A percentile compares a stretch with the other conserved stretches of the same genome.
Conservation (phyloP, 352 stramenopile species). For the Phytophthora palmivora region DNA sequence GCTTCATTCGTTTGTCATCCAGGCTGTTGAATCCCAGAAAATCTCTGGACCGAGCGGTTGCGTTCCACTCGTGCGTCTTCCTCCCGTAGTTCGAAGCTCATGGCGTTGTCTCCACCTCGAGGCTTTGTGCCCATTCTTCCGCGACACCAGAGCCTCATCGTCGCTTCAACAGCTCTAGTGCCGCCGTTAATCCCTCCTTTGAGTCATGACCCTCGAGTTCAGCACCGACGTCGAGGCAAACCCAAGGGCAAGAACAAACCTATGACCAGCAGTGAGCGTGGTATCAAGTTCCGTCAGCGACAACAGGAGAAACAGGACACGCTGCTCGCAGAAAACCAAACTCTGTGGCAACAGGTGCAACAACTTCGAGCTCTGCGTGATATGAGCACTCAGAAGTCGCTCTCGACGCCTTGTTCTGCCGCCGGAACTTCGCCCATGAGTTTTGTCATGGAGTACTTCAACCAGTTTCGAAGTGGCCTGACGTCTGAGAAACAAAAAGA, state of each 20-base stretch:
- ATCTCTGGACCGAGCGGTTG: neutral
- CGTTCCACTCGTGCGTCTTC: too few species aligned
- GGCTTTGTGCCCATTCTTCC: slow-evolving; percentile 24
- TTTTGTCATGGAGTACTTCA: slow-evolving; percentile 49
- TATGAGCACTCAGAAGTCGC: slow-evolving; percentile 22
- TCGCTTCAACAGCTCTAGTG: slow-evolving; percentile 1
- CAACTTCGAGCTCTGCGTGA: slow-evolving; percentile 29
- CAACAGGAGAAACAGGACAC: slow-evolving; percentile 32
- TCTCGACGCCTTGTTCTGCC: slow-evolving; percentile 20
- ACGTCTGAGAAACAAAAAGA: slow-evolving; percentile 22
- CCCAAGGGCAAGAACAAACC: slow-evolving; percentile 18
- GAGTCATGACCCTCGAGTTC: neutral
- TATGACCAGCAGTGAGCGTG: slow-evolving; percentile 39
- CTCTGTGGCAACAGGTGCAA: slow-evolving; percentile 33
- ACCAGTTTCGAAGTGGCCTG: slow-evolving; percentile 44
- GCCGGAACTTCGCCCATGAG: slow-evolving; percentile 26
- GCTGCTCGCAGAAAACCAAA: slow-evolving; percentile 15
- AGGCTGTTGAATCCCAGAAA: too few species aligned
- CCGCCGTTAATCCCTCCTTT: neutral
- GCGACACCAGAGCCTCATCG: too few species aligned
- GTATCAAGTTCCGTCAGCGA: slow-evolving; percentile 38
- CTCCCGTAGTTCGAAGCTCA: too few species aligned
- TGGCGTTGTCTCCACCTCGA: slow-evolving; percentile 5
- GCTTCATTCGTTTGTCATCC: too few species aligned
- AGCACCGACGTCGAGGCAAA: slow-evolving; percentile 13